Evolutionary conservation across 495 filamentous ascomycete species (phyloP).

Genomic region (Parachaetomium inaequale): DNA sequence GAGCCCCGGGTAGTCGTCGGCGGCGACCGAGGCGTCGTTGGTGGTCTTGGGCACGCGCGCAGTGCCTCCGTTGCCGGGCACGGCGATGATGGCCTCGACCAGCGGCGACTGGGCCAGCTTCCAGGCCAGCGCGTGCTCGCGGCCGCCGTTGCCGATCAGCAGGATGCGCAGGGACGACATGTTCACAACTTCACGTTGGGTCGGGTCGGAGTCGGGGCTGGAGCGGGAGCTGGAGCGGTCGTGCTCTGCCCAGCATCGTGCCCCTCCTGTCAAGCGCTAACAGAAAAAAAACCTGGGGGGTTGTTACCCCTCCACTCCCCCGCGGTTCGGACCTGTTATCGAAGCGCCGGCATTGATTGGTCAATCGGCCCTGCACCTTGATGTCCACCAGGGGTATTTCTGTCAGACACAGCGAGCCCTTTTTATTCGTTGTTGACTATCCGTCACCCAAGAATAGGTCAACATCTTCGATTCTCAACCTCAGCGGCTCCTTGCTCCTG

Average conservation of each 20-base stretch:
- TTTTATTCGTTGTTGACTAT: no score
- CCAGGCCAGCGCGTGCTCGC: slow-evolving; percentile 95
- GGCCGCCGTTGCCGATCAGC: slow-evolving; percentile 86
- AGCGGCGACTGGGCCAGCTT: slow-evolving; percentile 78
- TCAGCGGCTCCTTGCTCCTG: no score
- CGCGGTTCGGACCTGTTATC: slow-evolving; percentile 14
- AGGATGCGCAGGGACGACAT: slow-evolving; percentile 56
- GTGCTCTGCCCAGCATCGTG: slow-evolving; percentile 10
- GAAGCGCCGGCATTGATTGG: slow-evolving; percentile 11
- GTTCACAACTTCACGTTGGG: slow-evolving; percentile 17
- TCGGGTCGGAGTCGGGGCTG: neutral
- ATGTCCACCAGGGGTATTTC: no score
- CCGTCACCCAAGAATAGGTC: no score
- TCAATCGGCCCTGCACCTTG: neutral
- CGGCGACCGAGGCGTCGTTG: slow-evolving; percentile 63
- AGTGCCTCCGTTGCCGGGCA: slow-evolving; percentile 89
- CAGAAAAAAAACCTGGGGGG: neutral
- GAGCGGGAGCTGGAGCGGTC: neutral
- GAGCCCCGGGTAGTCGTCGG: slow-evolving; percentile 72
- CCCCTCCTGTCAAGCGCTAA: neutral
- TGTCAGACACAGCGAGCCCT: no score
- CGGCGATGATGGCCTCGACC: slow-evolving; percentile 61
- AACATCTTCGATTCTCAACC: no score
- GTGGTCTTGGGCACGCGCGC: slow-evolving; percentile 64
- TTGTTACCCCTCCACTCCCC: slow-evolving; percentile 21